Base-by-base conservation (phyloP, 768 basidiomycete genomes). In the Phaffia australis region DNA sequence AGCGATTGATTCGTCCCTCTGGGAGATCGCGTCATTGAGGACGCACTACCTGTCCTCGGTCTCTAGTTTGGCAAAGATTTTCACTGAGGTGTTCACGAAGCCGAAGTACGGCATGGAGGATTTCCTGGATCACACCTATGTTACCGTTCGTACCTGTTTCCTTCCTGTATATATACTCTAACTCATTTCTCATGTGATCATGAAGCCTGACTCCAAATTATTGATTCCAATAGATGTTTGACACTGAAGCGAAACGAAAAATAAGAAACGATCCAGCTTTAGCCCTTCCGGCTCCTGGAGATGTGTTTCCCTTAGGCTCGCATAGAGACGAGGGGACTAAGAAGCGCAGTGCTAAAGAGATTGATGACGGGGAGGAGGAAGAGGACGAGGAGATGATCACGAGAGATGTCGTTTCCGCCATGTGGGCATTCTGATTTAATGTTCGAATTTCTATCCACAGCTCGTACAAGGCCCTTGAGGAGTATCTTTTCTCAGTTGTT, bases 91-190 rank as follows among this genome's bases (percentile, higher is more conserved):
- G 5, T 95, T 99, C 77, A 97, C 90, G 16, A 97, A 94, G 73
- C 89, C 86, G 21, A 81, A 80, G 47, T 97, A 92, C 76, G 79
- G 83, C 18, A 83, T 95, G 83, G 94, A 98, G 71, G 94, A 98
- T 74, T 99, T 98, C 76, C 76, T 97, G 74, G 95, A 98, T 75
- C 94, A 98, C 74, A 87, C 88, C 2, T 91, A 89, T 72, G 82
- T 80, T 49, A 89, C 89, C 70, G 89, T 91, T 71, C 63, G 84
- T 30, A 42, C 35, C n/a, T 48, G 21, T 76, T 25, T 57, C 60
- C 29, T n/a, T 23, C 32, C 30, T 35, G 15, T n/a, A 47, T 50
- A 35, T 75, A 25, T 56, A 61, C 23, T 2, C 18, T 46, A 56
- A 25, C 4, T 16, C 6, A 14, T 15, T 30, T n/a, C 49, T 14